phyloP scores from a whole-genome alignment of 176 grass and related monocot species.

The Typha latifolia region DNA sequence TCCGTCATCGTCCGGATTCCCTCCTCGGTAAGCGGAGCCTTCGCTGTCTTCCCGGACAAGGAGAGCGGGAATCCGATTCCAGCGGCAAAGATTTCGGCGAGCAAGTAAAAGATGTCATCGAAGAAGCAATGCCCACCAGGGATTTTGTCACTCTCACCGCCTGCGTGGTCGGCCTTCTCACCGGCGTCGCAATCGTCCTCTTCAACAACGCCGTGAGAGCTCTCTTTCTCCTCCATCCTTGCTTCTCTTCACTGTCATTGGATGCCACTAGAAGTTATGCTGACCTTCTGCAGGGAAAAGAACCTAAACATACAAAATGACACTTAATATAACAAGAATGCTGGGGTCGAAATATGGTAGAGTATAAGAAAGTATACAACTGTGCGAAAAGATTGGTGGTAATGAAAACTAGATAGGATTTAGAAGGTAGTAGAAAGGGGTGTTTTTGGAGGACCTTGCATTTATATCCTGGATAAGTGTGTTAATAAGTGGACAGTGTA shows the following conservation, averaged over 20 bases:
- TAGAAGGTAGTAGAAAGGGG: too few species aligned
- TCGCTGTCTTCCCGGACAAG: background rate
- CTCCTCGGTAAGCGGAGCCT: background rate
- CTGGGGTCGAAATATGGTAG: too few species aligned
- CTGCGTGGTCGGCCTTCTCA: constrained; percentile 83
- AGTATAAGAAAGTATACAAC: too few species aligned
- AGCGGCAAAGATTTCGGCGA: background rate
- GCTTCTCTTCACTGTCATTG: constrained; percentile 7
- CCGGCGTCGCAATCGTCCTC: constrained; percentile 66
- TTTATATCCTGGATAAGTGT: too few species aligned
- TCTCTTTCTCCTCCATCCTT: constrained; percentile 1
- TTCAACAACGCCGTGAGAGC: constrained; percentile 58
- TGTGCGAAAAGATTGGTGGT: too few species aligned
- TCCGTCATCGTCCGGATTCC: background rate
- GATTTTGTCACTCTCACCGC: constrained; percentile 75
- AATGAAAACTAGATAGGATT: background rate
- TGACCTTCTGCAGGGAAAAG: too few species aligned
- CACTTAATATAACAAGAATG: too few species aligned
- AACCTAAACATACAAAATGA: too few species aligned
- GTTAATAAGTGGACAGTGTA: too few species aligned
- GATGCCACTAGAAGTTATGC: constrained; percentile 1
- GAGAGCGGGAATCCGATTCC: too few species aligned
- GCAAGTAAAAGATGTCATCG: constrained; percentile 16
- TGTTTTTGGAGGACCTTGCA: too few species aligned
- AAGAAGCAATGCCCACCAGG: constrained; percentile 30